A percentile compares a stretch with the other conserved stretches of the same genome.
phyloP scores from a whole-genome alignment of 306 rosid genomes.

The Cucurbita pepo region DNA sequence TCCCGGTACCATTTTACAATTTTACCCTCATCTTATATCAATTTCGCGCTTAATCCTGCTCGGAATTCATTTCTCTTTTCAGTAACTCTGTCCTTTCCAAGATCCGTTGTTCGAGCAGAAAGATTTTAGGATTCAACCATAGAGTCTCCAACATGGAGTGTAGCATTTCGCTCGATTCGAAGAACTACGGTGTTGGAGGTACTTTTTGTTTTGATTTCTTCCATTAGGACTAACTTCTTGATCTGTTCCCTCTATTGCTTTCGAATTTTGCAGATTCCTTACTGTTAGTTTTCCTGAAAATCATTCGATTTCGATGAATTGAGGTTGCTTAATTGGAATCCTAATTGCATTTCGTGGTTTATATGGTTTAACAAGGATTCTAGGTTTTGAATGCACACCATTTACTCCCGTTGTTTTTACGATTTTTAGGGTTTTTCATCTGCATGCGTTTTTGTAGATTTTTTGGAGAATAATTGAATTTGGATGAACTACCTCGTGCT shows the following conservation, averaged over 20 bases:
- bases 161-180: conserved; percentile 13
- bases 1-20: background rate
- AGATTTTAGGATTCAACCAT: conserved; percentile 7
- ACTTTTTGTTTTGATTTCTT: conserved; percentile 2
- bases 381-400: background rate
- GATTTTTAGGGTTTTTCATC: background rate
- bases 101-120: background rate
- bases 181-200: conserved; percentile 20
- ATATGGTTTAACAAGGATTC: background rate
- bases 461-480: background rate
- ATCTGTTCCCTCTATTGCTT: background rate
- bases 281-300: background rate
- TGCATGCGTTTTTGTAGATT: background rate
- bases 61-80: background rate
- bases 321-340: background rate
- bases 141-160: conserved; percentile 30
- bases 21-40: background rate
- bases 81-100: background rate
- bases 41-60: conserved; percentile 3
- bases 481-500: background rate
- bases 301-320: background rate
- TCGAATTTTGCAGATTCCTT: background rate
- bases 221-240: background rate
- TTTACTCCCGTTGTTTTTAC: background rate
- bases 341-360: background rate